Percentiles rank a stretch among this genome's conserved stretches.
phyloP scores from a whole-genome alignment of 139 green algal genomes.

The Micromonas pusilla region DNA sequence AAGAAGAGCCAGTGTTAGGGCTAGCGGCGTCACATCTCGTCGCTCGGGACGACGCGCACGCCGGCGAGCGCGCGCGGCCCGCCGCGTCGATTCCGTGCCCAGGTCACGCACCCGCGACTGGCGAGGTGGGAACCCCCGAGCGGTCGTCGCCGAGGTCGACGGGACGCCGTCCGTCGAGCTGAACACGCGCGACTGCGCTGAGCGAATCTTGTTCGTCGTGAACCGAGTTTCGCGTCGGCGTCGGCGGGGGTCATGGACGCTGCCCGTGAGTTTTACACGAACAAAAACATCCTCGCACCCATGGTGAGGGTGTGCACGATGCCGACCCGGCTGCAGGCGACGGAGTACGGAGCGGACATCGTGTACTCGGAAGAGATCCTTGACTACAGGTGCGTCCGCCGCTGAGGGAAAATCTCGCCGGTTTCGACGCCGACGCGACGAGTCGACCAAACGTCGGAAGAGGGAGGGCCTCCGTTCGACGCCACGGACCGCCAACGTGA shows the following conservation, averaged over 20 bases:
- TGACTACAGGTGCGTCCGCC: constrained; percentile 25
- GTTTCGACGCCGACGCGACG: background rate
- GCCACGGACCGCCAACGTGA: background rate
- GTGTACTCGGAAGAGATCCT: constrained; percentile 42
- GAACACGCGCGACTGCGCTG: too few species aligned
- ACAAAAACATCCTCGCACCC: constrained; percentile 22
- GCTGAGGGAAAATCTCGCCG: constrained; percentile 2
- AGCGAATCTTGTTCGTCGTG: too few species aligned
- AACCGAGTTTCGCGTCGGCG: too few species aligned
- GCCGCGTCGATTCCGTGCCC: too few species aligned
- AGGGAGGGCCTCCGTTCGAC: background rate
- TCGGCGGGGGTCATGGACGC: background rate
- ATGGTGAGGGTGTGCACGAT: constrained; percentile 33
- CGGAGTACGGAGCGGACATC: constrained; percentile 42
- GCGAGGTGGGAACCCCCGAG: too few species aligned
- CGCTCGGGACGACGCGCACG: too few species aligned
- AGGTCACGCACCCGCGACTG: too few species aligned
- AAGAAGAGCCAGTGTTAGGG: too few species aligned
- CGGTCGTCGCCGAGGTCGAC: too few species aligned
- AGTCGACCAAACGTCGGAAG: constrained; percentile 8
- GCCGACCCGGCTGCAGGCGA: constrained; percentile 33
- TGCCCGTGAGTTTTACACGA: constrained; percentile 13
- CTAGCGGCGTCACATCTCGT: too few species aligned
- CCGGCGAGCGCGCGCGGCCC: too few species aligned
- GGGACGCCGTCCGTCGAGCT: too few species aligned